Evolutionary conservation across 1,284 basidiomycete genomes (phyloP).

Genomic region (Cutaneotrichosporon curvatum): DNA sequence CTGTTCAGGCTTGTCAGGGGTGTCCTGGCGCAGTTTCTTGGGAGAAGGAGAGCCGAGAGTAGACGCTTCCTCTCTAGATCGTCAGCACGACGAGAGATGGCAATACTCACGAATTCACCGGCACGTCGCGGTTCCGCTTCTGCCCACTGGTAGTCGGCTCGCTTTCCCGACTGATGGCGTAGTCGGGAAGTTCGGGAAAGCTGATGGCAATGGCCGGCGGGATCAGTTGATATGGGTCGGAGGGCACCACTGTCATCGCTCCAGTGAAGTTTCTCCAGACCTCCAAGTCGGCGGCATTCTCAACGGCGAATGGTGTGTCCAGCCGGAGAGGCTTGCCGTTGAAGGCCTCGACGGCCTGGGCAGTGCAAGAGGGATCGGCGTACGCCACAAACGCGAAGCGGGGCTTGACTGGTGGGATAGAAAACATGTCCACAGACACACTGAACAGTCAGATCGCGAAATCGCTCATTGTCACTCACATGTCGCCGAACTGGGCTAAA

Average conservation of each 20-base stretch:
- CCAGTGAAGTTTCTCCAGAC: slow-evolving; percentile 37
- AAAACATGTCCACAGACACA: slow-evolving; percentile 43
- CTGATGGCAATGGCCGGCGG: slow-evolving; percentile 26
- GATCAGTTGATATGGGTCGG: slow-evolving; percentile 35
- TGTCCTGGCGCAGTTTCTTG: slow-evolving; percentile 6
- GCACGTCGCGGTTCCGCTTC: slow-evolving; percentile 8
- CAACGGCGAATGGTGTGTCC: slow-evolving; percentile 24
- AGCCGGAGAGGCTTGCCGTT: slow-evolving; percentile 32
- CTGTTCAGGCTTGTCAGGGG: slow-evolving; percentile 9
- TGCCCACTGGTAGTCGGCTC: not conserved
- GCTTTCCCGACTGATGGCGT: slow-evolving; percentile 20
- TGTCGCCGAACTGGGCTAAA: slow-evolving; percentile 43
- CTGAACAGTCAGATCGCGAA: slow-evolving; percentile 20
- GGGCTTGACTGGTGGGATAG: slow-evolving; percentile 32
- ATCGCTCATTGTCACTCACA: slow-evolving; percentile 24
- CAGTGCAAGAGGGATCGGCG: slow-evolving; percentile 20
- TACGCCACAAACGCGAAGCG: slow-evolving; percentile 43
- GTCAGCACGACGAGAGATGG: too few species aligned
- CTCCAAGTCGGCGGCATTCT: slow-evolving; percentile 29
- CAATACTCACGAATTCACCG: slow-evolving; percentile 3
- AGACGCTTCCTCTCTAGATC: not conserved
- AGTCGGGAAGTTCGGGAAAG: slow-evolving; percentile 36
- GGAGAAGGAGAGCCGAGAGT: slow-evolving; percentile 1
- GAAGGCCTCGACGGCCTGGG: slow-evolving; percentile 28
- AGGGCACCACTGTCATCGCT: slow-evolving; percentile 30